Evolutionary conservation across 2,329 filamentous ascomycete species (phyloP), one percentile per base, ranked within the genome.

Genomic region (Ascochyta koolunga): DNA sequence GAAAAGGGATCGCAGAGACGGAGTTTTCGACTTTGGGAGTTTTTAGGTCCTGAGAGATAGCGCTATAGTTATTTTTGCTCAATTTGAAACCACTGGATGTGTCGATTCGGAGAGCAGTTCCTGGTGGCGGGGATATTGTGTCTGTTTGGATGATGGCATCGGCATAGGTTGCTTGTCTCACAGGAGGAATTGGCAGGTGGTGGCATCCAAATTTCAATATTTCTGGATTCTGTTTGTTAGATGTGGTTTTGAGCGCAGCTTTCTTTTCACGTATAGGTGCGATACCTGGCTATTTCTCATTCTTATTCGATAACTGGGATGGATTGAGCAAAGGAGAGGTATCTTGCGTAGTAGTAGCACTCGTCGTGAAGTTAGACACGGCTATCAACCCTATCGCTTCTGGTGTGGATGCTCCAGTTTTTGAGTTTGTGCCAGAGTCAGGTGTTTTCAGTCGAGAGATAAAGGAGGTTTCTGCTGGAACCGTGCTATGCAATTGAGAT

Each of bases 131-230:
- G 5, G 56, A 39, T 1, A 45, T 27, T 2, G 59, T 57, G 1
- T 66, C 58, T 8, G 70, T 73, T 50, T 73, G 70, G 0, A 66
- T 55, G 43, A 59, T 62, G 10, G 59, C 55, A 32, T 69, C 53
- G 27, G 58, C 35, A 39, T 72, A 72, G 5, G 16, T 45, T 8
- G 61, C 36, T 36, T 24, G 35, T 37, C 39, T 29, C 7, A n/a
- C 24, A 7, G 19, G 13, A 10, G 31, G 22, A 11, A 41, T 9
- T 4, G 31, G 31, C 8, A 24, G 18, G 9, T 31, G 10, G 11
- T 47, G 50, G n/a, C 31, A 47, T 1, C 43, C 50, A 7, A 63
- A 69, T 37, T 58, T 56, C 43, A 65, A 67, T n/a, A 25, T 1
- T 6, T 32, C 31, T 8, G 19, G 4, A 4, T 11, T 47, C 32